Evolutionary conservation across 1,284 basidiomycete species (phyloP), one percentile per base, ranked within the genome.

Genomic region (Bjerkandera adusta): DNA sequence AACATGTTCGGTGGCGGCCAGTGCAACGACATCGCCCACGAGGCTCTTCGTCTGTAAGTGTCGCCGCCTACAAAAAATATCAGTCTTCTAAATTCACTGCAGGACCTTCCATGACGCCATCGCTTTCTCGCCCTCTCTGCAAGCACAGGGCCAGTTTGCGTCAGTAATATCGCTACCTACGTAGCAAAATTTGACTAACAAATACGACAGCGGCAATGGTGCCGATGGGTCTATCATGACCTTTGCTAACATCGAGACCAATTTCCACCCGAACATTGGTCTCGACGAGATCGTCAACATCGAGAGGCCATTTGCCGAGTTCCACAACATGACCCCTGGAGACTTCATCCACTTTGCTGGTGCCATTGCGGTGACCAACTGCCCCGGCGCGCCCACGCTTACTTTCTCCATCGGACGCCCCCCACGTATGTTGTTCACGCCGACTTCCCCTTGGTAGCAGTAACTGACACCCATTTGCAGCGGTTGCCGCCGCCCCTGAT

Each of bases 281-380:
- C 45, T 66, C n/a, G 68, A 68, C 50, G 67, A 66, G 12, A 68
- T 68, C 36, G 59, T 68, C 24, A 54, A 59, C 32, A 43, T 29
- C 3, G 53, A 59, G 43, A 45, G 18, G 6, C 58, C 57, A 1
- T 54, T 62, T 49, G 41, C 55, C 22, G 26, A 48, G 34, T 36
- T 52, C 36, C 45, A 59, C 54, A 50, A 54, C 12, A 51, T 43
- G n/a, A 26, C 18, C 29, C 35, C 47, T 34, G 38, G 22, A 38
- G 40, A 51, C 33, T 41, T 41, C 30, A 60, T 64, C 36, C 58
- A 62, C 50, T 60, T 63, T 37, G 61, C 61, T 13, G 60, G 48
- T 22, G 59, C 61, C 15, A 57, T 64, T 27, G 52, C 51, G 20
- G 45, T 60, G 8, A 38, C 49, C 13, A 62, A 61, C 48, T 64